phyloP scores from a whole-genome alignment of 441 rosid genomes.

The Erysimum cheiri region DNA sequence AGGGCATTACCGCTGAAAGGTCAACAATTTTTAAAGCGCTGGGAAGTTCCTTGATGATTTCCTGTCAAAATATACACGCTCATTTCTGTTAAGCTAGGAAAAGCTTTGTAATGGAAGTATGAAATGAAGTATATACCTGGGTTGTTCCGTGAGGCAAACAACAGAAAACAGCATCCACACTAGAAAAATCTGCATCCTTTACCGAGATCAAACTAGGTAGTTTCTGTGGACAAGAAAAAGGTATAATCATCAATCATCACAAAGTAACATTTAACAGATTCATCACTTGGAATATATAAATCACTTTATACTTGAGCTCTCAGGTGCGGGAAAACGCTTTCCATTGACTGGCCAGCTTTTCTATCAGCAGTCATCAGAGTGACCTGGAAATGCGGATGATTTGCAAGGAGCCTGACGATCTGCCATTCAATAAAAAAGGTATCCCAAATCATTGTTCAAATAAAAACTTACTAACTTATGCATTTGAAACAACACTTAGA shows the following conservation, averaged over 20 bases:
- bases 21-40: conserved; percentile 75
- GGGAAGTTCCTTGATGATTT: conserved; percentile 85
- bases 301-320: conserved; percentile 61
- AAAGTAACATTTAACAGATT: not conserved
- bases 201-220: conserved; percentile 76
- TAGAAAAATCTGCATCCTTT: conserved; percentile 78
- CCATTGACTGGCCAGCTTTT: conserved; percentile 93
- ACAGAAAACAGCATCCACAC: conserved; percentile 92
- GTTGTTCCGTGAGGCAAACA: conserved; percentile 98
- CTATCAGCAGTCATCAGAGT: conserved; percentile 94
- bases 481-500: not conserved
- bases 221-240: conserved; percentile 55
- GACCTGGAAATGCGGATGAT: conserved; percentile 77
- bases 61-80: conserved; percentile 50
- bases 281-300: not conserved
- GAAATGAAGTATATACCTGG: conserved; percentile 57
- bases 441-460: not conserved
- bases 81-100: conserved; percentile 7
- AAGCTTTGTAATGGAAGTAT: conserved; percentile 8
- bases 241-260: not conserved
- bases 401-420: conserved; percentile 83
- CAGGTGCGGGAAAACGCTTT: conserved; percentile 87
- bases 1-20: conserved; percentile 83
- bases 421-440: conserved; percentile 40
- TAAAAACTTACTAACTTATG: not conserved